Conservation (phyloP, 208 protist species). For the Leishmania tropica region DNA sequence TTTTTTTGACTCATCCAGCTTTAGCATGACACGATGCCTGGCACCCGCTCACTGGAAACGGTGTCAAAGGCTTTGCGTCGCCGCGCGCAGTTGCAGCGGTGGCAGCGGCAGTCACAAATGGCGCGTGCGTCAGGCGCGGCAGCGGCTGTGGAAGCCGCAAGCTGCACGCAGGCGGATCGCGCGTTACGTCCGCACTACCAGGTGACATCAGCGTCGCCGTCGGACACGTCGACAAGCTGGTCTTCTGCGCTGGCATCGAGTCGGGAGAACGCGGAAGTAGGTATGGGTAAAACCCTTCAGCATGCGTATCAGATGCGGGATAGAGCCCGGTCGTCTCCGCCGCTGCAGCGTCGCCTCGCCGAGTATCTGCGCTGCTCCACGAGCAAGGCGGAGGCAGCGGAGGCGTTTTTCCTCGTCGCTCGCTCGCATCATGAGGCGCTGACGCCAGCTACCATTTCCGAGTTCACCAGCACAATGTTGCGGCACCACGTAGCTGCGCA, state of each 20-base stretch:
- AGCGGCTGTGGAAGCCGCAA: not conserved
- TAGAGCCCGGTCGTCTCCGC: slow-evolving; percentile 2
- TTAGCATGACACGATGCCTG: slow-evolving; percentile 6
- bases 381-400: slow-evolving; percentile 41
- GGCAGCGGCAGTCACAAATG: not conserved
- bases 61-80: slow-evolving; percentile 43
- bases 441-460: slow-evolving; percentile 29
- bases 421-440: slow-evolving; percentile 22
- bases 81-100: slow-evolving; percentile 35
- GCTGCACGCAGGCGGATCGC: not conserved
- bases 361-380: slow-evolving; percentile 31
- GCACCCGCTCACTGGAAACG: slow-evolving; percentile 19
- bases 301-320: slow-evolving; percentile 26
- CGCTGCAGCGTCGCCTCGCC: slow-evolving; percentile 29
- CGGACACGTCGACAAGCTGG: not conserved
- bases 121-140: not conserved
- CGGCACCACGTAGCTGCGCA: slow-evolving; percentile 43
- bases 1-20: not conserved
- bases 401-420: slow-evolving; percentile 54
- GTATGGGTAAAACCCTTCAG: slow-evolving; percentile 8
- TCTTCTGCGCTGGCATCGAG: not conserved
- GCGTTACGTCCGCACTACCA: not conserved
- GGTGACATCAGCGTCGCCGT: not conserved
- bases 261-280: too few relatives aligned
- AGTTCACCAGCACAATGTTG: slow-evolving; percentile 44